Evolutionary conservation across 768 basidiomycete species (phyloP).

Genomic region (Russula virescens): DNA sequence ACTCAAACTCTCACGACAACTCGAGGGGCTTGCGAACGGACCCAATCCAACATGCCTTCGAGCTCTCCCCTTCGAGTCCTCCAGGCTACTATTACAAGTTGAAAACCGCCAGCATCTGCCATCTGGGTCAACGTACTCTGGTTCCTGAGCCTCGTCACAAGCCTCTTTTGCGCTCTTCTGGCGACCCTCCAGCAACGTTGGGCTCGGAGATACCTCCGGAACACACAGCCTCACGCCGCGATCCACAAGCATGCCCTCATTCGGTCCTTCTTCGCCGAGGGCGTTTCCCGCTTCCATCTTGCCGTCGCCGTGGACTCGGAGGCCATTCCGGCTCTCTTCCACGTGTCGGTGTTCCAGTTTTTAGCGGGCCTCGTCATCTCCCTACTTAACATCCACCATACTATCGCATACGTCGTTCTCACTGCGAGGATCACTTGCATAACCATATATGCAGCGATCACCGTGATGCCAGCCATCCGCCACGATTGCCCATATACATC

Average conservation of each 20-base stretch:
- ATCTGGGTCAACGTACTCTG: slow-evolving; percentile 13
- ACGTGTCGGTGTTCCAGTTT: slow-evolving; percentile 15
- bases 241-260: slow-evolving; percentile 12
- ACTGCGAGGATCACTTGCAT: background rate
- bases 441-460: background rate
- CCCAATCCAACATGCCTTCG: background rate
- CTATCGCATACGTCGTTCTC: slow-evolving; percentile 3
- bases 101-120: slow-evolving; percentile 1
- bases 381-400: slow-evolving; percentile 8
- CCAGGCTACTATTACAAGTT: background rate
- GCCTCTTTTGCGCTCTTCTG: slow-evolving; percentile 14
- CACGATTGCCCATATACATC: slow-evolving; percentile 9
- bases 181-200: slow-evolving; percentile 14
- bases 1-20: slow-evolving; percentile 19
- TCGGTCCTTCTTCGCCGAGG: slow-evolving; percentile 9
- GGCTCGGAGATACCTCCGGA: slow-evolving; percentile 12
- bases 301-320: background rate
- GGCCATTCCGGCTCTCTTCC: slow-evolving; percentile 11
- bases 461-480: slow-evolving; percentile 3
- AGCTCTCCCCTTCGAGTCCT: too few relatives aligned
- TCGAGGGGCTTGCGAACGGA: slow-evolving; percentile 1
- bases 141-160: slow-evolving; percentile 13
- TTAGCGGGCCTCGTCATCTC: slow-evolving; percentile 17
- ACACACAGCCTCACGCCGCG: background rate
- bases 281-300: slow-evolving; percentile 1